A percentile compares a stretch with the other conserved stretches of the same genome.
Evolutionary conservation across 2,329 filamentous ascomycete genomes (phyloP).

Genomic region (Aspergillus proliferans): DNA sequence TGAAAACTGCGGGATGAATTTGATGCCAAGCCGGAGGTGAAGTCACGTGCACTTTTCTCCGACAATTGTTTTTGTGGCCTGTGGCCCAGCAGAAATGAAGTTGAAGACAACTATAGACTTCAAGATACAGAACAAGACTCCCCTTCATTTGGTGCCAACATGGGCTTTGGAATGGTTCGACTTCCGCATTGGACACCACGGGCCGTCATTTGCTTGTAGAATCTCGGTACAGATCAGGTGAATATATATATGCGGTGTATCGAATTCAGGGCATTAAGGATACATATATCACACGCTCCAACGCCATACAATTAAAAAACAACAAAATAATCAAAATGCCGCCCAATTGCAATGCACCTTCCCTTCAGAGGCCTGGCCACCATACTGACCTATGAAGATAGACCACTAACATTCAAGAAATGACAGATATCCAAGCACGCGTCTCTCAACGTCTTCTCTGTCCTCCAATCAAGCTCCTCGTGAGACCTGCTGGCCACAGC

Average conservation of each 20-base stretch:
- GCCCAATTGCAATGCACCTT: no score
- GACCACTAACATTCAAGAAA: slow-evolving; percentile 28
- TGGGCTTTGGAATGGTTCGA: neutral
- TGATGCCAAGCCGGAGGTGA: slow-evolving; percentile 29
- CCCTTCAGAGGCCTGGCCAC: neutral
- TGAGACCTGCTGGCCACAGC: slow-evolving; percentile 34
- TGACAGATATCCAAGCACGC: slow-evolving; percentile 34
- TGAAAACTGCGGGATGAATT: slow-evolving; percentile 33
- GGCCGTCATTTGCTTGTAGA: neutral
- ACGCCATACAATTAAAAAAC: slow-evolving; percentile 9
- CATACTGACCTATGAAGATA: slow-evolving; percentile 14
- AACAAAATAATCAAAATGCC: neutral
- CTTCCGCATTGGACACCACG: neutral
- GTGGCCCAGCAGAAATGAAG: no score
- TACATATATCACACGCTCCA: neutral
- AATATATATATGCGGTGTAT: no score
- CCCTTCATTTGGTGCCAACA: neutral
- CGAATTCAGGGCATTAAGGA: no score
- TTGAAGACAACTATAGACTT: no score
- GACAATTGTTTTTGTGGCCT: no score
- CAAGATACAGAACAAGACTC: neutral
- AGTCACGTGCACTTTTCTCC: slow-evolving; percentile 19
- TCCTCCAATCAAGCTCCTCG: slow-evolving; percentile 49
- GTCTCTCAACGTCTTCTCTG: slow-evolving; percentile 32
- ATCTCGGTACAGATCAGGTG: neutral